phyloP scores from a whole-genome alignment of 2,329 filamentous ascomycete species.

The Alternaria sp. region DNA sequence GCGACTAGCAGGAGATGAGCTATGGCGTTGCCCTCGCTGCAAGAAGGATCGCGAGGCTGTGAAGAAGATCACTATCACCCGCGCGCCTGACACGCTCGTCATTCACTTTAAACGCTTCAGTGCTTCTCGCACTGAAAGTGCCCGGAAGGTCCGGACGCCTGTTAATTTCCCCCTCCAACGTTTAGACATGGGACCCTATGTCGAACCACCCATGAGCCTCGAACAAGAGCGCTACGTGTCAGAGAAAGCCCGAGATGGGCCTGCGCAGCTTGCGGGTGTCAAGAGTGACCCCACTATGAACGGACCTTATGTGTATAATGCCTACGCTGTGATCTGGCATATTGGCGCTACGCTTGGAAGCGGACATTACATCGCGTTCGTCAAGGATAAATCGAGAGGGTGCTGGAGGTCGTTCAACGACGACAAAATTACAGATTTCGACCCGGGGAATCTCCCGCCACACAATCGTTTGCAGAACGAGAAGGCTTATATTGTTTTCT shows the following conservation, averaged over 20 bases:
- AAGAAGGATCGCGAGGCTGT: slow-evolving; percentile 71
- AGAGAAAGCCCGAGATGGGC: slow-evolving; percentile 35
- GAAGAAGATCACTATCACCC: slow-evolving; percentile 77
- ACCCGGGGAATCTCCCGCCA: slow-evolving; percentile 60
- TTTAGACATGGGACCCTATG: slow-evolving; percentile 69
- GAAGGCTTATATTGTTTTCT: slow-evolving; percentile 73
- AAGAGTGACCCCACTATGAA: slow-evolving; percentile 56
- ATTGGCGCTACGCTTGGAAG: slow-evolving; percentile 71
- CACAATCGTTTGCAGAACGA: slow-evolving; percentile 67
- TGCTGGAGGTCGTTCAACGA: slow-evolving; percentile 72
- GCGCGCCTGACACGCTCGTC: slow-evolving; percentile 81
- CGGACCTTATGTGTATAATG: slow-evolving; percentile 78
- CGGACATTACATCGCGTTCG: slow-evolving; percentile 82
- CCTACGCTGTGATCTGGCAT: slow-evolving; percentile 86
- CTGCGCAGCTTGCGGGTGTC: slow-evolving; percentile 40
- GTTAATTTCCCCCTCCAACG: slow-evolving; percentile 81
- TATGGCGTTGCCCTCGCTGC: slow-evolving; percentile 79
- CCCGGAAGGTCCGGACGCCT: slow-evolving; percentile 73
- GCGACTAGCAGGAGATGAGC: slow-evolving; percentile 71
- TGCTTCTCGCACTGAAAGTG: slow-evolving; percentile 63
- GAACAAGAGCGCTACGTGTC: slow-evolving; percentile 51
- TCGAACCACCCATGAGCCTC: slow-evolving; percentile 59
- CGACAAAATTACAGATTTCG: slow-evolving; percentile 61
- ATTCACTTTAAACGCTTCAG: slow-evolving; percentile 78
- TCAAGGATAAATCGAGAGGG: slow-evolving; percentile 59